Evolutionary conservation across 2,329 filamentous ascomycete species (phyloP), one percentile per base, ranked within the genome.

Genomic region (Mariannaea sp.): DNA sequence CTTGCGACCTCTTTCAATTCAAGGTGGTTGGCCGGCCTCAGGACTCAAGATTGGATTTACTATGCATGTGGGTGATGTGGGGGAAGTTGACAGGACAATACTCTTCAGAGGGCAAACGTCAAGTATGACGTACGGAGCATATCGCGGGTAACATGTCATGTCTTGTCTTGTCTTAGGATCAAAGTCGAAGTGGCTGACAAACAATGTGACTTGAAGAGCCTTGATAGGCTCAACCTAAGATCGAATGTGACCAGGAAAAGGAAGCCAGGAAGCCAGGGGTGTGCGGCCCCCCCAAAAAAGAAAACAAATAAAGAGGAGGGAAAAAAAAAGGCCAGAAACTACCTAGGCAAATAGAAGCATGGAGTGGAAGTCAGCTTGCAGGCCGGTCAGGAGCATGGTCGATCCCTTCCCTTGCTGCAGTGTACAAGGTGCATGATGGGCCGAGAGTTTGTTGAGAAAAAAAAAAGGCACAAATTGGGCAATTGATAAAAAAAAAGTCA

Each of bases 371-470:
- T 40, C 32, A 36, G 40, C 35, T 43, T 30, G 38, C 50, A 48
- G 50, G 43, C 43, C 43, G 19, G 32, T 27, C 39, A 38, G 30
- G 50, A 44, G 14, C 44, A 35, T 24, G 7, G 44, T 44, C 43
- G 44, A 48, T 32, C 48, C 44, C 24, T 43, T 41, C 44, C 50
- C 44, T 57, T 58, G 44, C 46, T 49, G 59, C 32, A 19, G 50
- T n/a, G 44, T n/a, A n/a, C n/a, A n/a, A 43, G 50, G 33, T 45
- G 40, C 33, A 40, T 49, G 45, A 49, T 49, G 45, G 45, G 45
- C 51, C 60, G 58, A 61, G 62, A 61, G 45, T 45, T 45, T 61
- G 20, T 46, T 43, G 59, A 62, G 59, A 59, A 57, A 53, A 26
- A 40, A 27, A 47, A 20, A 59, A 29, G 50, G 47, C 49, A 56